Percentiles rank a stretch among this genome's conserved stretches.
Conservation (phyloP, 1,139 yeast genomes). For the Debaryomycetaceae sp. region DNA sequence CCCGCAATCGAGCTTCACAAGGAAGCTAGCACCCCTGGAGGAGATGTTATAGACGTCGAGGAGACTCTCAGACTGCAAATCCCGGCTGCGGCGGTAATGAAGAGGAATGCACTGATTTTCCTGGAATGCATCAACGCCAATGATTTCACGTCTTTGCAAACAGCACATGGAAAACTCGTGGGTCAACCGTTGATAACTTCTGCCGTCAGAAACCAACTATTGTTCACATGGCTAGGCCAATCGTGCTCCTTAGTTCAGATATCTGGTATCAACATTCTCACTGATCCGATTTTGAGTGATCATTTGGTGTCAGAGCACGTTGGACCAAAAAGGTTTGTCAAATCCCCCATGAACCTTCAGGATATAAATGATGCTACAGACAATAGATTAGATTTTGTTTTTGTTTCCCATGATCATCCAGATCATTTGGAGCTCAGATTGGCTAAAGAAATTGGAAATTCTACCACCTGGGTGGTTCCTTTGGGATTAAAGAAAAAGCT, state of each 20-base stretch:
- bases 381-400: conserved; percentile 56
- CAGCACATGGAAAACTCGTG: conserved; percentile 4
- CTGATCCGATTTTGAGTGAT: conserved; percentile 82
- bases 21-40: conserved; percentile 46
- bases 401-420: conserved; percentile 93
- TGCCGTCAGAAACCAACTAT: conserved; percentile 42
- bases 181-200: conserved; percentile 13
- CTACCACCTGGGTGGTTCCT: conserved; percentile 81
- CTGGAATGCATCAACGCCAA: conserved; percentile 22
- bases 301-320: conserved; percentile 57
- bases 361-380: conserved; percentile 55
- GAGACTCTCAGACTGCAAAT: conserved; percentile 52
- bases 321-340: conserved; percentile 81
- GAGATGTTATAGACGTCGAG: conserved; percentile 41
- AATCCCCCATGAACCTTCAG: conserved; percentile 62
- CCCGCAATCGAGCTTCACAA: conserved; percentile 51
- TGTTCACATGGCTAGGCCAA: conserved; percentile 92
- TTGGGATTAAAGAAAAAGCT: conserved; percentile 65
- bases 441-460: conserved; percentile 55
- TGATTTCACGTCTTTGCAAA: conserved; percentile 15
- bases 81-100: conserved; percentile 54
- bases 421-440: conserved; percentile 79
- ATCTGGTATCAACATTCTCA: conserved; percentile 67
- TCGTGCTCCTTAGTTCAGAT: conserved; percentile 77
- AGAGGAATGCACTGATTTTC: conserved; percentile 26